phyloP scores from a whole-genome alignment of 2,329 filamentous ascomycete genomes.

The Trichoderma endophyticum region DNA sequence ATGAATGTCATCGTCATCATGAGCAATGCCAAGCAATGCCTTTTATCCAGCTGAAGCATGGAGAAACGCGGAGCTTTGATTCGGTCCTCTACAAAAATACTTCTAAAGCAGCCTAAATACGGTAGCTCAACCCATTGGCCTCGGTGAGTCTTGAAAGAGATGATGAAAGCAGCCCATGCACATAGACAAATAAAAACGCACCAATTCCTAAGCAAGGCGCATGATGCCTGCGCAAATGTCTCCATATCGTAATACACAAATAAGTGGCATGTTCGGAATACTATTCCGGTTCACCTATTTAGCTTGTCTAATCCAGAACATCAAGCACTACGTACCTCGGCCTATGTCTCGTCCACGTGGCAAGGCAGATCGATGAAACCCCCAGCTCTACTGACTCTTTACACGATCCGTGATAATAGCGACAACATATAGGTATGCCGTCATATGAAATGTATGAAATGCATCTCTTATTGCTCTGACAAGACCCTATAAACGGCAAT shows the following conservation, averaged over 20 bases:
- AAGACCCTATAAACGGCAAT: conserved; percentile 27
- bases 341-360: neutral
- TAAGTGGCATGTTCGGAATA: neutral
- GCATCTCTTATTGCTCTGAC: neutral
- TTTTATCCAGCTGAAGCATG: neutral
- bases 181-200: neutral
- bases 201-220: neutral
- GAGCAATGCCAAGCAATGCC: neutral
- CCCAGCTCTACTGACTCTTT: neutral
- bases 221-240: neutral
- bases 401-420: neutral
- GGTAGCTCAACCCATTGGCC: neutral
- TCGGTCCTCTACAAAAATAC: neutral
- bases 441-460: neutral
- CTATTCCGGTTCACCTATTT: neutral
- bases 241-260: neutral
- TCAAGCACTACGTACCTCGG: neutral
- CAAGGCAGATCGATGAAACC: neutral
- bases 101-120: neutral
- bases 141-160: neutral
- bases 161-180: neutral
- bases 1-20: neutral
- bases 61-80: neutral
- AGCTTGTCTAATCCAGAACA: neutral
- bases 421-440: neutral